phyloP scores from a whole-genome alignment of 495 filamentous ascomycete genomes.

The Massariosphaeria phaeospora region DNA sequence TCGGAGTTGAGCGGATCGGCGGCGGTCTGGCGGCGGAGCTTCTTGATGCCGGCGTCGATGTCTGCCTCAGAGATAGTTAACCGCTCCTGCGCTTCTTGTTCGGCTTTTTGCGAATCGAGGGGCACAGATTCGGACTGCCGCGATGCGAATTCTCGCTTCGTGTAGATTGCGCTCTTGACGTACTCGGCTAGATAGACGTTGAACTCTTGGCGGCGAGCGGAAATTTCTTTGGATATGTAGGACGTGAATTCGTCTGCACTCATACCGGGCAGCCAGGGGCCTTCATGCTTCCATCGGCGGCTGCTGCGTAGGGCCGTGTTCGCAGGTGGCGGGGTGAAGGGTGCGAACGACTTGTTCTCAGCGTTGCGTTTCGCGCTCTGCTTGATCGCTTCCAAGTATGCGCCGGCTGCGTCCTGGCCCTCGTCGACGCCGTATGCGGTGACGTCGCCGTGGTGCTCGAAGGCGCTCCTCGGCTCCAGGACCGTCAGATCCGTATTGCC shows the following conservation, averaged over 20 bases:
- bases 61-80: slow-evolving; percentile 14
- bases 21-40: slow-evolving; percentile 22
- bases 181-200: slow-evolving; percentile 50
- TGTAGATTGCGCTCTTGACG: slow-evolving; percentile 34
- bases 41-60: slow-evolving; percentile 20
- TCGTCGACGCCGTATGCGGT: slow-evolving; percentile 37
- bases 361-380: background rate
- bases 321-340: background rate
- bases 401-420: slow-evolving; percentile 24
- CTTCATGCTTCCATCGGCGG: slow-evolving; percentile 63
- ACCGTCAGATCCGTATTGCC: slow-evolving; percentile 6
- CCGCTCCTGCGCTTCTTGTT: slow-evolving; percentile 7
- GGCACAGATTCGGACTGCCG: background rate
- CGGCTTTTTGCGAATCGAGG: slow-evolving; percentile 24
- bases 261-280: slow-evolving; percentile 79
- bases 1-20: slow-evolving; percentile 32
- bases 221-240: slow-evolving; percentile 58
- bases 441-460: slow-evolving; percentile 53
- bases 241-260: slow-evolving; percentile 63
- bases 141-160: background rate
- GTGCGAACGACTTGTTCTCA: background rate
- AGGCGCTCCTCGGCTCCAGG: slow-evolving; percentile 44
- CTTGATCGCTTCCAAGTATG: slow-evolving; percentile 63
- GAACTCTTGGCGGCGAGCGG: slow-evolving; percentile 46
- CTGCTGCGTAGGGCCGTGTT: background rate